These are phyloP conservation scores for Xylaria cubensis DNA, from an alignment of 495 filamentous ascomycete genomes.

Conservation along the genomic window DNA sequence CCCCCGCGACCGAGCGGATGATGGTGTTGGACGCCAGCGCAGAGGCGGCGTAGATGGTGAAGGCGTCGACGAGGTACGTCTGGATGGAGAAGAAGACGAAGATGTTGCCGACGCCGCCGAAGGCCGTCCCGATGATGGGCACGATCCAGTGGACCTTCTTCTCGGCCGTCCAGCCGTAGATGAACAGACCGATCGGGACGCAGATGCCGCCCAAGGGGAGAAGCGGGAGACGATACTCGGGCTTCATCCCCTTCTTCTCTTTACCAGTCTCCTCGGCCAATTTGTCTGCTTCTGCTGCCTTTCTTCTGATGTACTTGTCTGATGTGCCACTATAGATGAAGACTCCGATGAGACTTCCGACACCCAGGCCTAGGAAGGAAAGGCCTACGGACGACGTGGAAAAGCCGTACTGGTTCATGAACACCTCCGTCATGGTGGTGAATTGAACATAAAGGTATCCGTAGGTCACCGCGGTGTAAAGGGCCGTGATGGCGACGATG, in stretches of 20 bases:
- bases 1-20: conserved; percentile 59
- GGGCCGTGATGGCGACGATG: conserved; percentile 64
- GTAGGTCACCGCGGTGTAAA: conserved; percentile 77
- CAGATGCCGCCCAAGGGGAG: conserved; percentile 63
- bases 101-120: conserved; percentile 57
- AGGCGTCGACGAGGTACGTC: conserved; percentile 65
- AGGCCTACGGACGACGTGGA: conserved; percentile 63
- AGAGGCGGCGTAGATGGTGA: conserved; percentile 66
- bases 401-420: conserved; percentile 57
- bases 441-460: conserved; percentile 79
- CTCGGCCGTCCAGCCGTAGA: conserved; percentile 63
- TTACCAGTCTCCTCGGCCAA: conserved; percentile 35
- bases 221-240: conserved; percentile 61
- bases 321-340: conserved; percentile 40
- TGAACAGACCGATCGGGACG: conserved; percentile 50
- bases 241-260: conserved; percentile 45
- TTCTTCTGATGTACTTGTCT: conserved; percentile 42
- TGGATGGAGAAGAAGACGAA: conserved; percentile 56
- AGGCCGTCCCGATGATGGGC: conserved; percentile 55
- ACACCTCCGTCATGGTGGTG: conserved; percentile 68
- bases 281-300: conserved; percentile 40
- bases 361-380: conserved; percentile 52
- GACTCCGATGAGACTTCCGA: conserved; percentile 50
- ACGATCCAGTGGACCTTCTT: conserved; percentile 69
- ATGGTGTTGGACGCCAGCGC: conserved; percentile 62